Base-by-base conservation (phyloP, 176 grass and related monocot species). In the Tillandsia leiboldiana region DNA sequence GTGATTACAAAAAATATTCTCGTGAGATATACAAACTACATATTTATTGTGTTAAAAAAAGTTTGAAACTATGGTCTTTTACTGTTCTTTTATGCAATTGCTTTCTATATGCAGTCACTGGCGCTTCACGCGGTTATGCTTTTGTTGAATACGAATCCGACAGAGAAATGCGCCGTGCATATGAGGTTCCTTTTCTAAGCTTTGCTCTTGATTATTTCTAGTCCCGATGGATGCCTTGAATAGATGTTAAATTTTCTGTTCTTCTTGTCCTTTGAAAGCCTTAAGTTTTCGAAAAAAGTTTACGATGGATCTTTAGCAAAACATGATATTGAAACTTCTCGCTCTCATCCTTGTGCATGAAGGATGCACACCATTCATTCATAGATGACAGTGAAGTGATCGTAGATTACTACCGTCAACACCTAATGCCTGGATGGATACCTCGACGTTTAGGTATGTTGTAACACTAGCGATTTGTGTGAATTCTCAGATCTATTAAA, bases 401-500 rank as follows among this genome's bases (percentile, higher is more conserved):
- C 64, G 83, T 96, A 72, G 92, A 96, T 77, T 96, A 96, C 69
- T 91, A 92, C 42, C 84, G 83, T 79, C 88, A 96, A 11, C 86
- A 96, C 27, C 82, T 96, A 73, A 96, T 92, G 92, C 81, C 92
- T 64, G 92, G 92, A 75, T 96, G 93, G 93, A 92, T 96, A 65
- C 88, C 92, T 28, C 80, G 92, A 68, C 84, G 92, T 75, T 75
- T 92, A 89, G 86, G 92, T 92, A 74, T 79, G 51, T 50, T 53
- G 62, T 6, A 51, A n/a, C 64, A 70, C 49, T 70, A 8, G 14
- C 50, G n/a, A 47, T 10, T 51, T 76, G 23, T 51, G 4, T 20
- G 3, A 59, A 59, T 59, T 59, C 54, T 59, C 8, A 59, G 20
- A 9, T 59, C 3, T 59, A 59, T 59, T 59, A 18, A 59, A 22